Conservation (phyloP, 768 basidiomycete genomes). For the Lentinula raphanica region DNA sequence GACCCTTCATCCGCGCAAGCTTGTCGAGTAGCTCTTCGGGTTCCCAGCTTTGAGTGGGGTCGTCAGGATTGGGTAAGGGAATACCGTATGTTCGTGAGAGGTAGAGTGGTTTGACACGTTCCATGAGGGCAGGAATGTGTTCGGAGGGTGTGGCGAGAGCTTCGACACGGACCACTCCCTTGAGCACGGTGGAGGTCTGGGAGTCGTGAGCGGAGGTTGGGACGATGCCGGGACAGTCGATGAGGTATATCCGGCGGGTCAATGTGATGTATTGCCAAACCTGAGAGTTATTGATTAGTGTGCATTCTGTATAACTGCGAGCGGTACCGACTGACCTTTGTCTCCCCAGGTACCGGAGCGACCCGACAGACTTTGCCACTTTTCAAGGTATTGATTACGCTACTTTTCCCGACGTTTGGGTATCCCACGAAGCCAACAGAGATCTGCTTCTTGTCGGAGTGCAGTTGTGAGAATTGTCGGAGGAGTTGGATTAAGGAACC, state of each 20-base stretch:
- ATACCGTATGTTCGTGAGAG: constrained; percentile 81
- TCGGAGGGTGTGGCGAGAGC: constrained; percentile 89
- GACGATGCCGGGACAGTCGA: constrained; percentile 98
- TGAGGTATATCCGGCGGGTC: constrained; percentile 93
- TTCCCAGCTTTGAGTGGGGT: constrained; percentile 52
- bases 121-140: constrained; percentile 83
- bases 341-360: constrained; percentile 96
- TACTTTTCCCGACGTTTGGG: constrained; percentile 96
- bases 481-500: constrained; percentile 96
- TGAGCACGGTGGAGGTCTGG: constrained; percentile 87
- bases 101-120: constrained; percentile 90
- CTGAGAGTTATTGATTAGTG: constrained; percentile 26
- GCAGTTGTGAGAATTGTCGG: constrained; percentile 92
- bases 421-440: constrained; percentile 98
- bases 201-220: constrained; percentile 89
- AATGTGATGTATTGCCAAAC: constrained; percentile 99
- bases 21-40: constrained; percentile 78
- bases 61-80: constrained; percentile 53
- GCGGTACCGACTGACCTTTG: constrained; percentile 60
- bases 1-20: constrained; percentile 87
- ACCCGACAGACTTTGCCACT: constrained; percentile 96
- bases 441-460: constrained; percentile 99
- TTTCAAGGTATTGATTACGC: constrained; percentile 98
- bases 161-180: constrained; percentile 95
- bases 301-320: background rate